phyloP scores from a whole-genome alignment of 176 grass and related monocot species.

The Lolium rigidum region DNA sequence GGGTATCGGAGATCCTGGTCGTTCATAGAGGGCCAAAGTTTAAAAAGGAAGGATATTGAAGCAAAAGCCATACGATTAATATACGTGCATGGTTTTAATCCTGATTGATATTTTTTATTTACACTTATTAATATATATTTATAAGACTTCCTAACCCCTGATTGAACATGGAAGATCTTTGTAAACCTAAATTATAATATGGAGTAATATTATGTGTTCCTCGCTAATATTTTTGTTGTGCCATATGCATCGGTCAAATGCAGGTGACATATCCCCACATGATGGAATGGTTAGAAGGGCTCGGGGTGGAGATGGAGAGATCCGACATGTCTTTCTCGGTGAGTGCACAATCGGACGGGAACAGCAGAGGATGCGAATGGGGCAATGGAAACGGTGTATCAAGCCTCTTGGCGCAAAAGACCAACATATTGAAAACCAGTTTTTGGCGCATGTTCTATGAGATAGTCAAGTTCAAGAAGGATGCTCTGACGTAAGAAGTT shows the following conservation, averaged over 20 bases:
- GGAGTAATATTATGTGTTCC: not conserved
- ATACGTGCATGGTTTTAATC: not conserved
- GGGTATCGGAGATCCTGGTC: too few relatives aligned
- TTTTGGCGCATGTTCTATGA: conserved; percentile 29
- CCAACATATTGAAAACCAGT: conserved; percentile 13
- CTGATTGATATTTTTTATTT: not conserved
- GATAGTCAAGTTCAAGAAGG: conserved; percentile 16
- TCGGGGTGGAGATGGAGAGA: conserved; percentile 20
- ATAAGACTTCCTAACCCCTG: not conserved
- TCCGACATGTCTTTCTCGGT: conserved; percentile 22
- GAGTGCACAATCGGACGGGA: not conserved
- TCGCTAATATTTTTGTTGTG: not conserved
- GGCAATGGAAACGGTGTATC: conserved; percentile 14
- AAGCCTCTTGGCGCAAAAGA: not conserved
- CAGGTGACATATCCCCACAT: conserved; percentile 8
- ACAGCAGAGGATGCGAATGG: not conserved
- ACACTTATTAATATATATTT: not conserved
- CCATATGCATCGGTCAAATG: not conserved
- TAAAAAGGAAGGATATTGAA: too few relatives aligned
- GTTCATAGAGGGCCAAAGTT: too few relatives aligned
- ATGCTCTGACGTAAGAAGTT: conserved; percentile 1
- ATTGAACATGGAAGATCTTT: not conserved
- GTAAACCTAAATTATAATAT: not conserved
- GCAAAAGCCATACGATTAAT: not conserved
- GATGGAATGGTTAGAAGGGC: conserved; percentile 27